Base-by-base conservation (phyloP, 2,329 filamentous ascomycete genomes). In the Coniochaeta sp. region DNA sequence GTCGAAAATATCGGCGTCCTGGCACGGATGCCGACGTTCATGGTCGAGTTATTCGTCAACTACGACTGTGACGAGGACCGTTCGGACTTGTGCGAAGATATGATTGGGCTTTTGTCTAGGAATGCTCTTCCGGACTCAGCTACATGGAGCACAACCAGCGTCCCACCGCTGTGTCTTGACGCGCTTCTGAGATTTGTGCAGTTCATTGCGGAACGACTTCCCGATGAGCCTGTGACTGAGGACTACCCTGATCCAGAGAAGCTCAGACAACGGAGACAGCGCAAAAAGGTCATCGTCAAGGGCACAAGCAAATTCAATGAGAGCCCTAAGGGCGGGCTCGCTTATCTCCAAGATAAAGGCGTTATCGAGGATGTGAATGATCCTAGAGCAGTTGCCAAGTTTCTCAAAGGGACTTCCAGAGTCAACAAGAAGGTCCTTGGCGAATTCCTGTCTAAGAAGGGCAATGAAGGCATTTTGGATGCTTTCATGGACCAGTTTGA, bases 141-240 rank as follows among this genome's bases (percentile, higher is more conserved):
- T 6, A 97, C 93, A 6, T 99, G 95, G 95, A 99, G 96, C 72
- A 99, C 95, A 12, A 97, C 93, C 6, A 99, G 96, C 70, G 96
- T 99, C 1, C 95, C 95, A 17, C 95, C 95, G 0, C 78, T 99
- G 2, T 99, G 95, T 68, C 80, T 99, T 24, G 95, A 99, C 75
- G 92, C 95, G 11, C 79, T 99, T 12, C 80, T 99, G 26, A 88
- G 91, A 17, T 98, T 93, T 68, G 85, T 99, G 36, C 93, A 97
- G 69, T 96, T 91, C 65, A 89, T 99, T 65, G 89, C 91, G 1
- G 92, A 96, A 71, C 85, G 95, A 60, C 76, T 98, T 19, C 85
- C 96, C 58, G 85, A 95, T 59, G 78, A 85, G 28, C 85, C 90
- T 0, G 72, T 76, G 1, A 77, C 75, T 12, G 85, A 89, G 59